Percentiles rank a stretch among this genome's conserved stretches.
Conservation (phyloP, 768 basidiomycete genomes). For the Psilocybe cubensis region DNA sequence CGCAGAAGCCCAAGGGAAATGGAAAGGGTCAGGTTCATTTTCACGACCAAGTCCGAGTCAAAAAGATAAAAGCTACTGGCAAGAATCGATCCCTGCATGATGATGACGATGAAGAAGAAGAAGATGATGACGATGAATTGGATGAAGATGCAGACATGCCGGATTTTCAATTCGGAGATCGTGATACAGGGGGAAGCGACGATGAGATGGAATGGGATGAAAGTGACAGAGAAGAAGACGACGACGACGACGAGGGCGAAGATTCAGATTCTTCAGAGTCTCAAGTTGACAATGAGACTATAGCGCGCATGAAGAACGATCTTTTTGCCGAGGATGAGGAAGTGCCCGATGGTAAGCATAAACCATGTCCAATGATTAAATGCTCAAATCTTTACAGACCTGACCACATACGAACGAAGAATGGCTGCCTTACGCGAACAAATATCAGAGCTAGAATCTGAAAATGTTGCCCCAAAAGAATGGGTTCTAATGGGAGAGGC, state of each 20-base stretch:
- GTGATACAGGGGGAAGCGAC: constrained; percentile 25
- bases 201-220: constrained; percentile 23
- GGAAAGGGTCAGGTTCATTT: constrained; percentile 67
- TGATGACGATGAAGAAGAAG: constrained; percentile 38
- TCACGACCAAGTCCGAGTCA: constrained; percentile 79
- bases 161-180: constrained; percentile 21
- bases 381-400: constrained; percentile 39
- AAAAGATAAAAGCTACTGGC: constrained; percentile 75
- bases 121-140: constrained; percentile 37
- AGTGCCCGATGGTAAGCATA: constrained; percentile 32
- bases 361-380: constrained; percentile 9
- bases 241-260: constrained; percentile 52
- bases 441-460: constrained; percentile 79
- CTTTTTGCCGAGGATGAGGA: constrained; percentile 78
- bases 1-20: constrained; percentile 14
- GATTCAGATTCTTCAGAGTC: constrained; percentile 25
- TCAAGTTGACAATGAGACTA: constrained; percentile 43
- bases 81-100: constrained; percentile 62
- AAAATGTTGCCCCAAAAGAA: constrained; percentile 87
- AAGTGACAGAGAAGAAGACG: constrained; percentile 42
- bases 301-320: constrained; percentile 75
- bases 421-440: constrained; percentile 74
- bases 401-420: constrained; percentile 84
- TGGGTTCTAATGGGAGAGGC: constrained; percentile 96
- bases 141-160: constrained; percentile 28